These are phyloP conservation scores for Thymus quinquecostatus DNA, from an alignment of 257 asterid genomes.

Conservation along the genomic window DNA sequence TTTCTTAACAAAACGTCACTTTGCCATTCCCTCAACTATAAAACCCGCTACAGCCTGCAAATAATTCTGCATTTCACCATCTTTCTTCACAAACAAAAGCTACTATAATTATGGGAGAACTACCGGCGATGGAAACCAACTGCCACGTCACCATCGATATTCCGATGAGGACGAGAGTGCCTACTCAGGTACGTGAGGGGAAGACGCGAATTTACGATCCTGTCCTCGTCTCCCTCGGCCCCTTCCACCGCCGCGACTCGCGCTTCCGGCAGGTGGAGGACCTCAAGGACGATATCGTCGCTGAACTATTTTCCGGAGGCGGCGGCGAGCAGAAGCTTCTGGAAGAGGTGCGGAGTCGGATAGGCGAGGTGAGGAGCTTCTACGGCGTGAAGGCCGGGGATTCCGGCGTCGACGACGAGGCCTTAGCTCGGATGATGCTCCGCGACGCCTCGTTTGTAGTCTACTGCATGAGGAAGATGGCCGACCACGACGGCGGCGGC, in stretches of 20 bases:
- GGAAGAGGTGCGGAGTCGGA: background rate
- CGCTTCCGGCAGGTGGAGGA: background rate
- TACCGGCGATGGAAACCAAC: background rate
- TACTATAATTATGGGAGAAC: background rate
- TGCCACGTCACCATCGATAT: background rate
- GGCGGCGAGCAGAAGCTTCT: background rate
- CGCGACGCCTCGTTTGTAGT: conserved; percentile 20
- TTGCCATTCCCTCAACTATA: background rate
- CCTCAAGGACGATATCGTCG: background rate
- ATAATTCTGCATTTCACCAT: no score
- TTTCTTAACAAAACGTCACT: no score
- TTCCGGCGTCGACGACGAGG: background rate
- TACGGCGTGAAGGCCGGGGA: background rate
- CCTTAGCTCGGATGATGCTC: conserved; percentile 14
- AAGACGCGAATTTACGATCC: conserved; percentile 21
- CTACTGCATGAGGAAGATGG: background rate
- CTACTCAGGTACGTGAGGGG: conserved; percentile 12
- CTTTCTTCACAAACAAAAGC: background rate
- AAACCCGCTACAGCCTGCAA: background rate
- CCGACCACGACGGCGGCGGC: no score
- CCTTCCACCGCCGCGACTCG: conserved; percentile 6
- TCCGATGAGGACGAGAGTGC: background rate
- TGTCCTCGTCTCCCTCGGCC: conserved; percentile 23
- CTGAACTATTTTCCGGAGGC: no score
- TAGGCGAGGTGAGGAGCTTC: background rate